Evolutionary conservation across 2,329 filamentous ascomycete species (phyloP), one percentile per base, ranked within the genome.

Genomic region (Aspergillus sp.): DNA sequence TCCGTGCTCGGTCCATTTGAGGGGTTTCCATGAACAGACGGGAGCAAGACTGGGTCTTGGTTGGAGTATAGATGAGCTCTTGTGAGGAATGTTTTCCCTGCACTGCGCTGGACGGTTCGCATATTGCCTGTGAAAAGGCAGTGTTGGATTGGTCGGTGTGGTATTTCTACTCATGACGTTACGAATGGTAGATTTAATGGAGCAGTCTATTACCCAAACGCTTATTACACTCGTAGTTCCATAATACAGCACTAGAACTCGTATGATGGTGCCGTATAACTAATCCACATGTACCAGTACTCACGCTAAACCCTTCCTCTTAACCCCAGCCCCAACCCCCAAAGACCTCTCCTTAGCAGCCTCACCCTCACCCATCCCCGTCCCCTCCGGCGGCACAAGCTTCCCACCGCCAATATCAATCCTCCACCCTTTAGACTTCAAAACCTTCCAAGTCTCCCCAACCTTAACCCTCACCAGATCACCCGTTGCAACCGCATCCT

Each of bases 401-500:
- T 53, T 53, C 3, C 75, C 80, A 37, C 78, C 70, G 13, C 74
- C 68, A 19, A 87, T 61, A 32, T 56, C 73, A 39, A 39, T 39
- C 4, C 5, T 5, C 86, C 88, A 95, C 0, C 89, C 89, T 19
- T 78, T 70, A 37, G 70, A 68, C 65, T 81, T 77, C 75, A 93
- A 73, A 27, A 70, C 67, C 52, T 77, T 80, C 88, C 89, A 95
- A 52, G 82, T 77, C 47, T 85, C 76, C 45, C 74, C 77, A 5
- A 94, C 77, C 65, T 83, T 87, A 44, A 82, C 76, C 42, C 86
- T 75, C 0, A 95, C 87, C 45, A 98, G 68, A 51, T 97, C 90
- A 0, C 91, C 93, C 0, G 94, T 91, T 0, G 90, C 88, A 42
- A 85, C 79, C 0, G 93, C 89, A 63, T 98, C 93, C 66, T 98